phyloP scores from a whole-genome alignment of 2,329 filamentous ascomycete species.

The Septoria petroselini region DNA sequence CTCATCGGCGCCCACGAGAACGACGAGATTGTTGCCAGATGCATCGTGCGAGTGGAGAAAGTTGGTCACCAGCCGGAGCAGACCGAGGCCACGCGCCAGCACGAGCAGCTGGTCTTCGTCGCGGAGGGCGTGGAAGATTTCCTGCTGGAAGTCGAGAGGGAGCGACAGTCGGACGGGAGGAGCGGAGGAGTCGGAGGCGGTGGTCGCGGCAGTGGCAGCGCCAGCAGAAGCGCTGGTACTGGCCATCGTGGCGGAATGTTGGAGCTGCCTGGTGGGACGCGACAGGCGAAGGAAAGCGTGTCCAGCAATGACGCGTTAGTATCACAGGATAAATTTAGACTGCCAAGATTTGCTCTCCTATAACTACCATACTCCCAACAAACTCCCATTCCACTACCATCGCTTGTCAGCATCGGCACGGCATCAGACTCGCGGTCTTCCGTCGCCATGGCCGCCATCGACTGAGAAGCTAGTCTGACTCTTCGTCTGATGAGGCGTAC shows the following conservation, averaged over 20 bases:
- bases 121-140: constrained; percentile 85
- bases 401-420: too few species aligned
- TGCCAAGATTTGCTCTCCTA: too few species aligned
- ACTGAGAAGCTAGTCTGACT: too few species aligned
- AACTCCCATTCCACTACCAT: not conserved
- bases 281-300: too few species aligned
- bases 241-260: not conserved
- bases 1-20: constrained; percentile 85
- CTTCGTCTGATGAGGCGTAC: too few species aligned
- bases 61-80: constrained; percentile 91
- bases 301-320: too few species aligned
- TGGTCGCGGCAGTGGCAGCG: constrained; percentile 6
- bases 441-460: too few species aligned
- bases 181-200: too few species aligned
- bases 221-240: not conserved
- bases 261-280: too few species aligned
- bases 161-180: constrained; percentile 74
- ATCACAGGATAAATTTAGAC: too few species aligned
- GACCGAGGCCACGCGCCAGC: constrained; percentile 84
- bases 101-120: constrained; percentile 91
- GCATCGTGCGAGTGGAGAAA: constrained; percentile 95
- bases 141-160: constrained; percentile 87
- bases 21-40: constrained; percentile 85
- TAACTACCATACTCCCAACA: not conserved
- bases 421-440: too few species aligned